Percentiles rank a stretch among this genome's conserved stretches.
phyloP scores from a whole-genome alignment of 1,139 yeast species.

The Scheffersomyces insectosa region DNA sequence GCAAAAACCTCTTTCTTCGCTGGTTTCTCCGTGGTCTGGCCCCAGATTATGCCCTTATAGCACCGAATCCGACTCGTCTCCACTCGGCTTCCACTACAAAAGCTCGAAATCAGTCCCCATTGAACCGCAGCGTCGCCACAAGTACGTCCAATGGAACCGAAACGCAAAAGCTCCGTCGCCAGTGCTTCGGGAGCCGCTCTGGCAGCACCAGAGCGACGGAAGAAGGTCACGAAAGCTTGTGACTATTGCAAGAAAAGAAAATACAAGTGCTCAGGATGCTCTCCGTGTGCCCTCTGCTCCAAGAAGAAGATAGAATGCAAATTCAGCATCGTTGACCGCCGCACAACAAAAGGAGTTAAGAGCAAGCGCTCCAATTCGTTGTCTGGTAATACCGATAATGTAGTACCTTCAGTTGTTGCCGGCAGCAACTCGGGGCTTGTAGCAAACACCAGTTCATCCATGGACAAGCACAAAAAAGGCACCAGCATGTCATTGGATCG shows the following conservation, averaged over 20 bases:
- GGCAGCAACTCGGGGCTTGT: background rate
- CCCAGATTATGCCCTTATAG: too few species aligned
- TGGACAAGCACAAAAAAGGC: background rate
- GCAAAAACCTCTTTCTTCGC: too few species aligned
- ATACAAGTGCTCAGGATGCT: constrained; percentile 26
- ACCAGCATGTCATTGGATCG: background rate
- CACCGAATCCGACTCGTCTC: too few species aligned
- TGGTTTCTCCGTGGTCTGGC: too few species aligned
- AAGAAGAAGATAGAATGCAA: constrained; percentile 26
- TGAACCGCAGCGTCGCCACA: too few species aligned
- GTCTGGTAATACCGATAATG: background rate
- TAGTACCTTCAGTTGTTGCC: background rate
- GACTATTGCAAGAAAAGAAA: constrained; percentile 19
- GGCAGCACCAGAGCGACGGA: constrained; percentile 12
- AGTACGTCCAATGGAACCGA: background rate
- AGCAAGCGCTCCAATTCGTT: background rate
- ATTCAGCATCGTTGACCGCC: constrained; percentile 26
- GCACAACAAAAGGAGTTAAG: constrained; percentile 18
- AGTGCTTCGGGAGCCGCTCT: too few species aligned
- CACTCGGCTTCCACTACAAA: too few species aligned
- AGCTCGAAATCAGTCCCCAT: too few species aligned
- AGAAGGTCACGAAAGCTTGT: constrained; percentile 18
- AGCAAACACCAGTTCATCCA: background rate
- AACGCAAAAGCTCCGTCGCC: background rate
- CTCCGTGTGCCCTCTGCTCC: constrained; percentile 28